Base-by-base conservation (phyloP, 2,329 filamentous ascomycete genomes). In the Aspergillus aculeatinus region DNA sequence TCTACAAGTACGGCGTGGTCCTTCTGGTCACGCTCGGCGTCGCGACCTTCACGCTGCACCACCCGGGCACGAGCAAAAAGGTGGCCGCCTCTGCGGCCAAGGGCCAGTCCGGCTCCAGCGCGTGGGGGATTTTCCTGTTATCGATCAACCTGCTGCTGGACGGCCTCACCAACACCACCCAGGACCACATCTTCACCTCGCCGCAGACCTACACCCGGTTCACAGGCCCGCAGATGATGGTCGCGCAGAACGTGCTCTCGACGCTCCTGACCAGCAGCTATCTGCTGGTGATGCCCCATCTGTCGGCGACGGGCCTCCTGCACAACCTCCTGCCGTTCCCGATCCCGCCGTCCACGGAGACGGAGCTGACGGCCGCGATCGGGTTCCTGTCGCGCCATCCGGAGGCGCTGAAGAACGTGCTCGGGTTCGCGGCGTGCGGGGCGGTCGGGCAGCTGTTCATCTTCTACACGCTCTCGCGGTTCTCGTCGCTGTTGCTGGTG, bases 191-290 rank as follows among this genome's bases (percentile, higher is more conserved):
- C 75, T 97, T 98, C 75, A 78, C 79, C 64, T 83, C 86, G 6
- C 79, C 79, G 2, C 77, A 80, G 27, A 73, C 77, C 1, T 96
- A 92, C 78, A 87, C 86, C 65, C 87, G 89, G 14, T 97, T 95
- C 74, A 86, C 87, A 2, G 95, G 95, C 10, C 92, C 94, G 61
- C 95, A 99, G 83, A 99, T 99, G 95, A 99, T 99, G 95, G 96
- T 93, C 74, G 93, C 94, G 44, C 92, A 97, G 77, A 99, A 98
- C 74, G 81, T 96, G 58, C 89, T 98, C 76, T 89, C 86, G 68
- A 94, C 92, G 3, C 72, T 87, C 51, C 81, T 98, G 59, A 98
- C 93, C 3, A 82, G 85, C 21, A 72, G 79, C 0, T 98, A 96
- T 71, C 85, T 99, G 49, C 65, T 94, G 19, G 71, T 92, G 21